Evolutionary conservation across 108 stramenopile species (phyloP).

Genomic region (Pseudonitzschia pungens): DNA sequence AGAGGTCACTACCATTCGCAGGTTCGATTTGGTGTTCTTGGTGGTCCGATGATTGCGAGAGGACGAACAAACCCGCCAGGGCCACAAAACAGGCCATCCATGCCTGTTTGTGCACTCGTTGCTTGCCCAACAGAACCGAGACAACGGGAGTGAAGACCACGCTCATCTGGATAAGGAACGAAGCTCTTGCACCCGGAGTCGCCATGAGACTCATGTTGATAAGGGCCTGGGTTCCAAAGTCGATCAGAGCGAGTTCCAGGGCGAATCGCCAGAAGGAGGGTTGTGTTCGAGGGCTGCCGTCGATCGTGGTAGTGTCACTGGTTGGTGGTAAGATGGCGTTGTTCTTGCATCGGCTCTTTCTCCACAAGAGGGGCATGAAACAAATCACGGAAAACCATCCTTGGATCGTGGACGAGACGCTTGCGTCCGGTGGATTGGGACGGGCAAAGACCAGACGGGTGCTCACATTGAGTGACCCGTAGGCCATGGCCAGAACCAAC

Average conservation of each 20-base stretch:
- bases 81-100: conserved; percentile 59
- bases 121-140: conserved; percentile 21
- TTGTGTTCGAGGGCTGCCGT: background rate
- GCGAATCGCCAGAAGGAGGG: conserved; percentile 25
- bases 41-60: background rate
- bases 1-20: no score
- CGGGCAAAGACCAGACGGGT: conserved; percentile 48
- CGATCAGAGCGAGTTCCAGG: conserved; percentile 57
- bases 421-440: conserved; percentile 44
- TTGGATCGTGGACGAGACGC: conserved; percentile 44
- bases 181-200: conserved; percentile 58
- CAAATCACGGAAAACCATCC: conserved; percentile 47
- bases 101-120: background rate
- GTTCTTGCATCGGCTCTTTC: background rate
- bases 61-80: conserved; percentile 39
- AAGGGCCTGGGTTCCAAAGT: conserved; percentile 62
- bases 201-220: conserved; percentile 50
- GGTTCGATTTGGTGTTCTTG: background rate
- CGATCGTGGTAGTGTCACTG: background rate
- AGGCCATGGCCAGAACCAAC: conserved; percentile 51
- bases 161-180: conserved; percentile 65
- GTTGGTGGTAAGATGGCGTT: background rate
- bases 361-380: conserved; percentile 44
- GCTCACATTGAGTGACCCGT: conserved; percentile 59
- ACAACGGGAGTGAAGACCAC: conserved; percentile 66